Evolutionary conservation across 1,139 yeast species (phyloP).

Genomic region (Yamadazyma spencermartinsiae): DNA sequence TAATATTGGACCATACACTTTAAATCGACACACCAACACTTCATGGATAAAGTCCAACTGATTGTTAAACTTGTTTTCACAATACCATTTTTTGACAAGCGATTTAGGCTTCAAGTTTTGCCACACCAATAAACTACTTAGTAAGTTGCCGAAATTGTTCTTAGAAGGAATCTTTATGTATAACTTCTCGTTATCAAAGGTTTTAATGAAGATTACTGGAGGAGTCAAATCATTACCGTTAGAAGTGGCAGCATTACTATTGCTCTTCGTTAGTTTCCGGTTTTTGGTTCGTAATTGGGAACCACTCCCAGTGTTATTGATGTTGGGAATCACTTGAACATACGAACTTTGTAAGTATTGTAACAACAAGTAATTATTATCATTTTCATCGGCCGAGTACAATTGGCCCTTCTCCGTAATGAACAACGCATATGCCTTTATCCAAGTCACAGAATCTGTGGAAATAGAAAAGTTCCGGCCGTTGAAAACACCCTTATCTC

Average conservation of each 20-base stretch:
- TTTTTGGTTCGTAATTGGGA: conserved; percentile 5
- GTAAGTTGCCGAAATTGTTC: conserved; percentile 45
- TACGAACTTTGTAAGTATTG: conserved; percentile 43
- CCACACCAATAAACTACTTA: conserved; percentile 64
- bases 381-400: conserved; percentile 35
- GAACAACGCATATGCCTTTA: conserved; percentile 30
- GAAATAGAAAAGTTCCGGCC: conserved; percentile 40
- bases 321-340: conserved; percentile 37
- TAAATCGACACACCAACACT: conserved; percentile 63
- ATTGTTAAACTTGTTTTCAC: conserved; percentile 39
- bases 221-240: conserved; percentile 18
- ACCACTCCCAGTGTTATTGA: conserved; percentile 10
- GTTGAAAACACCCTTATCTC: conserved; percentile 39
- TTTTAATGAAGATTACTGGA: conserved; percentile 48
- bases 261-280: conserved; percentile 5
- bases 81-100: conserved; percentile 56
- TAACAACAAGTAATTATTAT: conserved; percentile 34
- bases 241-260: background rate
- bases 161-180: conserved; percentile 48
- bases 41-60: conserved; percentile 35
- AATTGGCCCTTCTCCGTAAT: conserved; percentile 41
- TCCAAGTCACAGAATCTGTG: conserved; percentile 42
- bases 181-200: conserved; percentile 47
- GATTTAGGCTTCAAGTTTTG: conserved; percentile 60
- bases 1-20: conserved; percentile 63